phyloP scores from a whole-genome alignment of 2,329 filamentous ascomycete genomes.

The Ophiostoma sp. region DNA sequence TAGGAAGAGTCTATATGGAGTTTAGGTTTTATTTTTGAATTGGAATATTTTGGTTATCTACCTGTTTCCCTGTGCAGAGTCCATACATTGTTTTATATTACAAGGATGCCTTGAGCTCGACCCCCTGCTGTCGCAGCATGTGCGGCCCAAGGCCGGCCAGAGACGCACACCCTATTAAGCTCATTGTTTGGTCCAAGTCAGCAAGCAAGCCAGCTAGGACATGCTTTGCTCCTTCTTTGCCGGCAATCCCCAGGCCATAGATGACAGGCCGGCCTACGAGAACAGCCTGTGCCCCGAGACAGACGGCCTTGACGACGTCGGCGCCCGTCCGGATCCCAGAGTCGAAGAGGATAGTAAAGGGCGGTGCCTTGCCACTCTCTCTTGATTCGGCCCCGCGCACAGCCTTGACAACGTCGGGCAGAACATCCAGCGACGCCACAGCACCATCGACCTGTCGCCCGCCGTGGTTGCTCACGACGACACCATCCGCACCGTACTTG shows the following conservation, averaged over 20 bases:
- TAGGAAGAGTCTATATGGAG: neutral
- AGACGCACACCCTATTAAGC: slow-evolving; percentile 46
- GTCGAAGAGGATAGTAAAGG: slow-evolving; percentile 53
- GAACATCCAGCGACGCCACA: slow-evolving; percentile 49
- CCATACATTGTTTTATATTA: neutral
- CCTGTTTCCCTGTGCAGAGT: neutral
- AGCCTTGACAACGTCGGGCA: slow-evolving; percentile 57
- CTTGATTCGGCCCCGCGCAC: slow-evolving; percentile 50
- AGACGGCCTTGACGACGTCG: slow-evolving; percentile 54
- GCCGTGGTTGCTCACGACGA: slow-evolving; percentile 56
- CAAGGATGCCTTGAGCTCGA: slow-evolving; percentile 15
- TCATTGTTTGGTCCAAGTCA: slow-evolving; percentile 53
- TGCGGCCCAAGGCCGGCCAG: slow-evolving; percentile 37
- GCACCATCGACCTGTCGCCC: slow-evolving; percentile 54
- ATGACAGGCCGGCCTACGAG: slow-evolving; percentile 54
- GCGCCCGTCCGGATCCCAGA: slow-evolving; percentile 51
- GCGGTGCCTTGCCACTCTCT: neutral
- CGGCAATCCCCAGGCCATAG: slow-evolving; percentile 53
- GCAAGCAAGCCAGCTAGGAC: slow-evolving; percentile 47
- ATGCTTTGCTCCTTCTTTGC: slow-evolving; percentile 50
- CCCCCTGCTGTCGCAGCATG: slow-evolving; percentile 31
- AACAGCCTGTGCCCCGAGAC: slow-evolving; percentile 52
- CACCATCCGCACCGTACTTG: slow-evolving; percentile 43
- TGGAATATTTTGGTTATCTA: neutral
- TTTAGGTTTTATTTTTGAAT: neutral